A percentile compares a stretch with the other conserved stretches of the same genome.
Evolutionary conservation across 2,329 filamentous ascomycete species (phyloP).

Genomic region (Fusarium cyanostomum): DNA sequence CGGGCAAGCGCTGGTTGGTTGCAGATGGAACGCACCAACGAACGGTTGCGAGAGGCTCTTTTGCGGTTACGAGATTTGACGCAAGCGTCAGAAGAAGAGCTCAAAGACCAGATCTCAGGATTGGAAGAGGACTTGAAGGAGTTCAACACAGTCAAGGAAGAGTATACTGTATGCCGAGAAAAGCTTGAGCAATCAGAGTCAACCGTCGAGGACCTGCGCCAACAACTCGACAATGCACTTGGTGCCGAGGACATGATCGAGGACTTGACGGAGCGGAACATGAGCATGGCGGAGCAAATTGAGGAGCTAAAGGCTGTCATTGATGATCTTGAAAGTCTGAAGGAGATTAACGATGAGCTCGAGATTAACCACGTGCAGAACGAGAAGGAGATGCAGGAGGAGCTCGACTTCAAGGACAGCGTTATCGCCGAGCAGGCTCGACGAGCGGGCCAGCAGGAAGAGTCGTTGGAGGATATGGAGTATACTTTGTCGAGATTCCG

Average conservation of each 20-base stretch:
- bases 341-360: conserved; percentile 93
- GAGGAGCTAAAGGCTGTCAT: conserved; percentile 84
- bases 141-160: conserved; percentile 70
- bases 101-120: conserved; percentile 77
- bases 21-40: conserved; percentile 90
- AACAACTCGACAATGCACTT: conserved; percentile 89
- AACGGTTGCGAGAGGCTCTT: conserved; percentile 85
- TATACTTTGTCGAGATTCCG: conserved; percentile 90
- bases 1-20: conserved; percentile 87
- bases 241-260: conserved; percentile 95
- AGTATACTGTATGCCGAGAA: conserved; percentile 75
- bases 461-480: conserved; percentile 85
- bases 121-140: conserved; percentile 80
- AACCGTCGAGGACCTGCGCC: conserved; percentile 83
- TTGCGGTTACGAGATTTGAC: conserved; percentile 86
- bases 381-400: conserved; percentile 93
- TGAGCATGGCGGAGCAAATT: conserved; percentile 82
- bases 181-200: conserved; percentile 77
- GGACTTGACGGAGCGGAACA: conserved; percentile 87
- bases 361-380: conserved; percentile 93
- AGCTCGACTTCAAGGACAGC: conserved; percentile 87
- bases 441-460: conserved; percentile 78
- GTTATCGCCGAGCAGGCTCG: conserved; percentile 84
- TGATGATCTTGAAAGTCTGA: conserved; percentile 86
- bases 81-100: conserved; percentile 82